A percentile compares a stretch with the other conserved stretches of the same genome.
Evolutionary conservation across 2,329 filamentous ascomycete species (phyloP).

Genomic region (Venturia oleaginea): DNA sequence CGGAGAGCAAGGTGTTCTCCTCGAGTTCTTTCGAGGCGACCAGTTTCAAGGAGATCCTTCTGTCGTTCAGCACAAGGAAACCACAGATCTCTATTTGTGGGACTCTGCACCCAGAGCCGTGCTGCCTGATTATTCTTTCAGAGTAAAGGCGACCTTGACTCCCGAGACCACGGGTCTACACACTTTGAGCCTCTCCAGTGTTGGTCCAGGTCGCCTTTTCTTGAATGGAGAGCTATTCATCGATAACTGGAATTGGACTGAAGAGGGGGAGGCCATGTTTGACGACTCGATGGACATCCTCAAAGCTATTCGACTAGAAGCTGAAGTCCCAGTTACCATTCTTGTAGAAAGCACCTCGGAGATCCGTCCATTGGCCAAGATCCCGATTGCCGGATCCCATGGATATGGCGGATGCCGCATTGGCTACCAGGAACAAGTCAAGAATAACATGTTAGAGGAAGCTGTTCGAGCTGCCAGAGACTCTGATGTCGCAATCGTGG

Average conservation of each 20-base stretch:
- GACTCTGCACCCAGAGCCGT: slow-evolving; percentile 56
- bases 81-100: slow-evolving; percentile 62
- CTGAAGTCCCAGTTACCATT: slow-evolving; percentile 51
- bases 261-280: slow-evolving; percentile 63
- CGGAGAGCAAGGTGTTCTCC: slow-evolving; percentile 51
- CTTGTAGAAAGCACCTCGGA: slow-evolving; percentile 59
- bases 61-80: slow-evolving; percentile 49
- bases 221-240: slow-evolving; percentile 51
- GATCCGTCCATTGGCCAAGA: slow-evolving; percentile 51
- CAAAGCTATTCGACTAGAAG: slow-evolving; percentile 51
- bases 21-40: slow-evolving; percentile 58
- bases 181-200: slow-evolving; percentile 58
- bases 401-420: slow-evolving; percentile 64
- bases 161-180: slow-evolving; percentile 52
- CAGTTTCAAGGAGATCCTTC: slow-evolving; percentile 50
- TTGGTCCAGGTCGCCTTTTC: slow-evolving; percentile 54
- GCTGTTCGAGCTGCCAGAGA: slow-evolving; percentile 59
- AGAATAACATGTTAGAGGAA: slow-evolving; percentile 44
- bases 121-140: slow-evolving; percentile 55
- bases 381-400: slow-evolving; percentile 49
- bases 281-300: slow-evolving; percentile 57
- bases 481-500: slow-evolving; percentile 69
- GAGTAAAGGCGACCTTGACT: slow-evolving; percentile 52
- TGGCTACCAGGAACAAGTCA: slow-evolving; percentile 59
- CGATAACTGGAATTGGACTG: slow-evolving; percentile 61